Evolutionary conservation across 2,329 filamentous ascomycete species (phyloP).

Genomic region (Fusarium ambrosium): DNA sequence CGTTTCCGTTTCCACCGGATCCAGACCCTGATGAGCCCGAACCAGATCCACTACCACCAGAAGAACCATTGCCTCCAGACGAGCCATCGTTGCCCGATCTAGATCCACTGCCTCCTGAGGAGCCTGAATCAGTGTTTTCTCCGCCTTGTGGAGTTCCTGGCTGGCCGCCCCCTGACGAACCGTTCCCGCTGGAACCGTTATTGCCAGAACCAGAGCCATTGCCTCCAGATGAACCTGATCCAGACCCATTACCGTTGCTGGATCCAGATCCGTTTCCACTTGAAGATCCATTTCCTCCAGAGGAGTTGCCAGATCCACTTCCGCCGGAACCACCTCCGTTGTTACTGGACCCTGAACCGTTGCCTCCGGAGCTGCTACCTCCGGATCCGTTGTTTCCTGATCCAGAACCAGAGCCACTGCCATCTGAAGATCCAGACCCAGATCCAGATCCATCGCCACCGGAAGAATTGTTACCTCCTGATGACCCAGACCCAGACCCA

Average conservation of each 20-base stretch:
- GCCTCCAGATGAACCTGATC: background rate
- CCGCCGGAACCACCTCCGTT: background rate
- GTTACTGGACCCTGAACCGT: background rate
- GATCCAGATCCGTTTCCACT: background rate
- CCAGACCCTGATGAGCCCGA: background rate
- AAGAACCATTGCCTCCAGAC: background rate
- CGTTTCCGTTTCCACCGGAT: background rate
- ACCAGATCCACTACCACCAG: background rate
- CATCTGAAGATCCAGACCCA: background rate
- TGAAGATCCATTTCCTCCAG: background rate
- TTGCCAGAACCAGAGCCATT: background rate
- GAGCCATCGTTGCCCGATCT: background rate
- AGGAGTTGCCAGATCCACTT: background rate
- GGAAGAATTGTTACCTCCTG: background rate
- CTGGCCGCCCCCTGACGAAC: background rate
- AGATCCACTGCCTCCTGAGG: background rate
- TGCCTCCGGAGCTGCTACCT: background rate
- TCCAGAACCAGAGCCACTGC: background rate
- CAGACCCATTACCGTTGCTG: background rate
- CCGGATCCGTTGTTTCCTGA: background rate
- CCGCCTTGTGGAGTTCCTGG: background rate
- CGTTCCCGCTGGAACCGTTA: background rate
- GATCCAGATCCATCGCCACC: background rate
- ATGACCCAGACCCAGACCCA: background rate
- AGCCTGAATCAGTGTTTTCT: background rate